Conservation (phyloP, 169 alveolate species). For the Plasmodium vivax region DNA sequence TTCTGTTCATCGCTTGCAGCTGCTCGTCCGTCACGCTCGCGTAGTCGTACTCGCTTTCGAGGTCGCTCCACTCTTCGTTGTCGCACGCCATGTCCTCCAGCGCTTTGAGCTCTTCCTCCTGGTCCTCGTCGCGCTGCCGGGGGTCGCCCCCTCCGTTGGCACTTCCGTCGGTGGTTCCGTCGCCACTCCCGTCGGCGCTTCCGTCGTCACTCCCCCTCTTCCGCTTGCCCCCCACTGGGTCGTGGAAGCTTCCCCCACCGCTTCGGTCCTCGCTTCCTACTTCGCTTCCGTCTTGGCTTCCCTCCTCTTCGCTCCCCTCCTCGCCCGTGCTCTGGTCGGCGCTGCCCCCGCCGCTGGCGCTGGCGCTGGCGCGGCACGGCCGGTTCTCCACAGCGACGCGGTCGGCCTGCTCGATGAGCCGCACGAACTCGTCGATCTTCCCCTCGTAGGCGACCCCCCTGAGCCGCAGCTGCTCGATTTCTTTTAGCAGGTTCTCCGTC, state of each 20-base stretch:
- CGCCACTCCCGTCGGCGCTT: background rate
- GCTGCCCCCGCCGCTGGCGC: background rate
- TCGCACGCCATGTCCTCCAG: conserved; percentile 42
- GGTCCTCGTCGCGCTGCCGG: conserved; percentile 16
- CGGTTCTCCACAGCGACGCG: conserved; percentile 14
- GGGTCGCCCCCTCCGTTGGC: background rate
- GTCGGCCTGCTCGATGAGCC: conserved; percentile 36
- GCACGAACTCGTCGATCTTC: conserved; percentile 19
- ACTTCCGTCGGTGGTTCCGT: background rate
- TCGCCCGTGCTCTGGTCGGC: background rate
- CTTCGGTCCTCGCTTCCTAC: background rate
- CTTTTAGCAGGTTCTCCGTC: conserved; percentile 28
- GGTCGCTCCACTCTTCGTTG: conserved; percentile 47
- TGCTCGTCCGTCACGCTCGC: conserved; percentile 73
- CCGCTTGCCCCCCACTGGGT: background rate
- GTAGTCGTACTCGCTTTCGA: conserved; percentile 73
- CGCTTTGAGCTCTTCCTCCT: conserved; percentile 47
- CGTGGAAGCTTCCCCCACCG: background rate
- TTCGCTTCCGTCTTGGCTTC: background rate
- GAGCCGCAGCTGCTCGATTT: conserved; percentile 6
- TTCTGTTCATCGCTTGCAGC: conserved; percentile 75
- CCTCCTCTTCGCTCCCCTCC: background rate
- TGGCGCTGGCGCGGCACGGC: background rate
- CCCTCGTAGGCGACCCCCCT: conserved; percentile 5
- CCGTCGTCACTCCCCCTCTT: background rate